Percentiles rank a stretch among this genome's conserved stretches.
Evolutionary conservation across 805 yeast genomes (phyloP).

Genomic region (Myxozyma kluyveri): DNA sequence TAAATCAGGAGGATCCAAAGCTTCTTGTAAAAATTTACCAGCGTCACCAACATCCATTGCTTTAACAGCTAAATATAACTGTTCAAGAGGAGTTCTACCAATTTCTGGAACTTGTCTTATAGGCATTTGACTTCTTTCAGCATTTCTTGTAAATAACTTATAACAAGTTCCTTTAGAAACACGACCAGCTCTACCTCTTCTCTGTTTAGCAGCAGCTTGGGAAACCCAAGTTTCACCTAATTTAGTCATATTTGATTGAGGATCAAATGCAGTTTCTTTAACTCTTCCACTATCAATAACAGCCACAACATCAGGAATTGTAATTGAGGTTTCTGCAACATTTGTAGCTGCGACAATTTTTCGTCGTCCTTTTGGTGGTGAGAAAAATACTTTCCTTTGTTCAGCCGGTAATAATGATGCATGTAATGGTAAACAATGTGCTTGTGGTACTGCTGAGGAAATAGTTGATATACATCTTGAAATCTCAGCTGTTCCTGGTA

Average conservation of each 20-base stretch:
- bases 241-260: conserved; percentile 63
- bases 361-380: conserved; percentile 53
- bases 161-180: conserved; percentile 78
- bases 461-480: conserved; percentile 54
- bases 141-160: conserved; percentile 67
- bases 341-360: conserved; percentile 88
- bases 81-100: conserved; percentile 76
- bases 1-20: conserved; percentile 76
- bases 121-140: conserved; percentile 57
- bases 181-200: conserved; percentile 99
- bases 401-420: conserved; percentile 82
- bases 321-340: conserved; percentile 95
- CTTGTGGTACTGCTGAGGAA: conserved; percentile 35
- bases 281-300: conserved; percentile 87
- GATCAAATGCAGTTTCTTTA: conserved; percentile 70
- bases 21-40: conserved; percentile 61
- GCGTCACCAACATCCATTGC: conserved; percentile 83
- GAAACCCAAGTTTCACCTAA: conserved; percentile 85
- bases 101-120: conserved; percentile 86
- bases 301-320: conserved; percentile 91
- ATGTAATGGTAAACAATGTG: conserved; percentile 71
- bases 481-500: conserved; percentile 91
- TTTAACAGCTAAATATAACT: conserved; percentile 76
- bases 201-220: conserved; percentile 80
- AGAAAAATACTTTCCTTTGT: conserved; percentile 70